These are phyloP conservation scores for Nitzschia sp. DNA, from an alignment of 108 stramenopile genomes.

Conservation along the genomic window DNA sequence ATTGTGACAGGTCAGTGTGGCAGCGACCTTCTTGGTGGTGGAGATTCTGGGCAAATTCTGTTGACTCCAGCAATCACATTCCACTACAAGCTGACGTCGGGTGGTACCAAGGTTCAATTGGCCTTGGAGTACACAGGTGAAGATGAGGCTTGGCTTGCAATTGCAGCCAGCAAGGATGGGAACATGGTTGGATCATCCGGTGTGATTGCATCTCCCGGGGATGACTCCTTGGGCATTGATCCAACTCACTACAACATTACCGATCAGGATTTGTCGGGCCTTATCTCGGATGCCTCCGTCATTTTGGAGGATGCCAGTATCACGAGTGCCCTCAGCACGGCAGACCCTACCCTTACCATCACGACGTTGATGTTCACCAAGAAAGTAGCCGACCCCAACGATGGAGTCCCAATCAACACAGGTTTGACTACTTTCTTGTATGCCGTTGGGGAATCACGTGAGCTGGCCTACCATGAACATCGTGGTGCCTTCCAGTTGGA, in stretches of 20 bases:
- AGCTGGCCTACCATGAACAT: conserved; percentile 41
- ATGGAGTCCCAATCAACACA: conserved; percentile 1
- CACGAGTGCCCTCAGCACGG: conserved; percentile 12
- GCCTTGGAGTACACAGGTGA: conserved; percentile 8
- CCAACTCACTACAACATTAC: conserved; percentile 11
- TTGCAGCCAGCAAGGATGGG: conserved; percentile 34
- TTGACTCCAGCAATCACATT: conserved; percentile 21
- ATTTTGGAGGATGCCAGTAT: conserved; percentile 13
- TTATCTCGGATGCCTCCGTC: background rate
- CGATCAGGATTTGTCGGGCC: conserved; percentile 7
- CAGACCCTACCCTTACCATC: conserved; percentile 1
- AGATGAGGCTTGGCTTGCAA: conserved; percentile 41
- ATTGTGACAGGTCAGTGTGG: conserved; percentile 21
- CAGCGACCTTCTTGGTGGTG: conserved; percentile 1
- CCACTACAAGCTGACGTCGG: conserved; percentile 15
- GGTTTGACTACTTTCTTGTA: conserved; percentile 44
- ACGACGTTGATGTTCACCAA: conserved; percentile 8
- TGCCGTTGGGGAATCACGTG: conserved; percentile 37
- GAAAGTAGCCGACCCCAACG: conserved; percentile 16
- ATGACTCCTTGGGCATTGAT: background rate
- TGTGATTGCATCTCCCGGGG: conserved; percentile 41
- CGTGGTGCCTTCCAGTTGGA: conserved; percentile 36
- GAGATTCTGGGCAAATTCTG: conserved; percentile 6
- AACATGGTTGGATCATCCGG: conserved; percentile 52
- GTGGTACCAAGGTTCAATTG: conserved; percentile 13